Percentiles rank a stretch among this genome's conserved stretches.
These are phyloP conservation scores for Bipolaris bicolor DNA, from an alignment of 2,329 filamentous ascomycete genomes.

Conservation along the genomic window DNA sequence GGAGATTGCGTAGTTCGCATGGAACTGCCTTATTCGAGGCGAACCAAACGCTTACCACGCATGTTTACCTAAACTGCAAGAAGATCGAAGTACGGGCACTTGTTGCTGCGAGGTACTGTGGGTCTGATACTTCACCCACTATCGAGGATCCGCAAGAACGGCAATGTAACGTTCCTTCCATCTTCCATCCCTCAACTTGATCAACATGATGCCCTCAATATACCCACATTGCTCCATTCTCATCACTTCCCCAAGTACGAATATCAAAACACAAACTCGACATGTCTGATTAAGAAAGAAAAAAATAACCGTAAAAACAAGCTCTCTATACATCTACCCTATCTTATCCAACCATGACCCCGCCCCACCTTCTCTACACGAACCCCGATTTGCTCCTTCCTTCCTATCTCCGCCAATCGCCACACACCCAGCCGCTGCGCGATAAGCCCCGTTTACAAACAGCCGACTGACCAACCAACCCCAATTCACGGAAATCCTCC, in stretches of 20 bases:
- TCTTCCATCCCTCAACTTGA: background rate
- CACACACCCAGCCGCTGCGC: constrained; percentile 13
- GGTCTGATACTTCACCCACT: background rate
- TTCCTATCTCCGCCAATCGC: constrained; percentile 32
- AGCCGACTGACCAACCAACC: background rate
- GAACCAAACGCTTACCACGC: background rate
- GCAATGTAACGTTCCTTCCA: background rate
- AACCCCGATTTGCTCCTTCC: constrained; percentile 6
- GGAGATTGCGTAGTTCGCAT: background rate
- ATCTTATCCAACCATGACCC: background rate
- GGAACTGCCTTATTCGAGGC: background rate
- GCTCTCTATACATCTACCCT: background rate
- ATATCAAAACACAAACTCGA: background rate
- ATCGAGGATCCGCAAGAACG: background rate
- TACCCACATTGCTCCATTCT: background rate
- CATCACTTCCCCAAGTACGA: background rate
- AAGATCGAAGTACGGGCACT: background rate
- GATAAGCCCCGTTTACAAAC: constrained; percentile 24
- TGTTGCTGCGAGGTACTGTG: background rate
- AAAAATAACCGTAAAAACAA: background rate
- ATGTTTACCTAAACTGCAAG: background rate
- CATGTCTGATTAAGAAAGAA: background rate
- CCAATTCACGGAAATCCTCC: constrained; percentile 8
- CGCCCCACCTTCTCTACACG: constrained; percentile 17
- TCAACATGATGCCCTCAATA: background rate